A percentile compares a stretch with the other conserved stretches of the same genome.
Conservation (phyloP, 768 basidiomycete species). For the Porphyrellus cyaneotinctus region DNA sequence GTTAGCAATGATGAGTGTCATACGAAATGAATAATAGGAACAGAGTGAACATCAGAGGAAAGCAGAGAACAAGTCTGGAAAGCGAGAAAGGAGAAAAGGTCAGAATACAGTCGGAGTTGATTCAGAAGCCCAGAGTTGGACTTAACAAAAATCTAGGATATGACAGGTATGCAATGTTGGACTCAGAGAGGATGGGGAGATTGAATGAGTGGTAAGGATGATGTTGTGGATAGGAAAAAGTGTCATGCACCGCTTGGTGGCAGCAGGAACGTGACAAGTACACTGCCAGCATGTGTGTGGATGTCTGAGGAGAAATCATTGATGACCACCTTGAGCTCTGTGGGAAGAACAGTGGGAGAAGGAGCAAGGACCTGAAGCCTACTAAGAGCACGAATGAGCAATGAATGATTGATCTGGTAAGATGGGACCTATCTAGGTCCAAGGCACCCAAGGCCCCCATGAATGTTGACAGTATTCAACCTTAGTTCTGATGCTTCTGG, state of each 20-base stretch:
- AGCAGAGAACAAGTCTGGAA: no score
- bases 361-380: conserved; percentile 31
- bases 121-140: no score
- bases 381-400: conserved; percentile 16
- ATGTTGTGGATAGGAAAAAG: conserved; percentile 37
- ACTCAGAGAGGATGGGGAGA: conserved; percentile 21
- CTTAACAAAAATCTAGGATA: no score
- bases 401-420: not conserved
- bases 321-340: conserved; percentile 22
- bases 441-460: conserved; percentile 24
- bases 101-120: no score
- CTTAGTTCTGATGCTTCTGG: no score
- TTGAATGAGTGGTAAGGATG: conserved; percentile 31
- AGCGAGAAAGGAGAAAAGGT: no score
- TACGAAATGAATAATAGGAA: no score
- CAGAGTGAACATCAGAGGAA: no score
- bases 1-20: no score
- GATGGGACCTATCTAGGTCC: conserved; percentile 25
- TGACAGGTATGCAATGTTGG: conserved; percentile 13
- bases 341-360: conserved; percentile 23
- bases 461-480: no score
- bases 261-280: conserved; percentile 22
- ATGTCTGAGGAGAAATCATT: conserved; percentile 31
- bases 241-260: conserved; percentile 29
- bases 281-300: conserved; percentile 31